Conservation (phyloP, 2,329 filamentous ascomycete genomes). For the Fusarium duplospermum region DNA sequence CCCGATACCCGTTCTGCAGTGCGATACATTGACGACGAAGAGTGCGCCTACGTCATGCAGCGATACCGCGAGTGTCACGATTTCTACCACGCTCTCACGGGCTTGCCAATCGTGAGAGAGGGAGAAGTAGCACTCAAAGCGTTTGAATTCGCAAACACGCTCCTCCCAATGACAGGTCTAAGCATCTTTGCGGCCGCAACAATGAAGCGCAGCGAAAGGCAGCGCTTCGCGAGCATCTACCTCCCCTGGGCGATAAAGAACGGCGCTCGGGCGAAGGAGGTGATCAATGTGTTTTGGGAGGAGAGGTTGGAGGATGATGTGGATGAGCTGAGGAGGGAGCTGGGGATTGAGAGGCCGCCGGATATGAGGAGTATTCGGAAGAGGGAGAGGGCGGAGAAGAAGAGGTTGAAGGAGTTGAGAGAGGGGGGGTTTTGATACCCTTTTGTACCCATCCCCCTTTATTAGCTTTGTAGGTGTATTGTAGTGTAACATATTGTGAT, state of each 20-base stretch:
- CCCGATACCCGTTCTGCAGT: slow-evolving; percentile 88
- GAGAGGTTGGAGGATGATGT: slow-evolving; percentile 90
- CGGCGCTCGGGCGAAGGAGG: slow-evolving; percentile 78
- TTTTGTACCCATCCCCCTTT: background rate
- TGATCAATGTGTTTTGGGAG: slow-evolving; percentile 99
- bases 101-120: slow-evolving; percentile 90
- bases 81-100: slow-evolving; percentile 96
- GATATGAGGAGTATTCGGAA: slow-evolving; percentile 84
- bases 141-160: slow-evolving; percentile 95
- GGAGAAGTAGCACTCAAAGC: slow-evolving; percentile 98
- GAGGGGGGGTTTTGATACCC: slow-evolving; percentile 35
- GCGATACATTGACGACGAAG: slow-evolving; percentile 91
- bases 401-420: slow-evolving; percentile 65
- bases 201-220: slow-evolving; percentile 83
- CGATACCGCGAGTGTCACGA: slow-evolving; percentile 97
- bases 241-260: slow-evolving; percentile 92
- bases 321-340: slow-evolving; percentile 74
- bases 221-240: slow-evolving; percentile 79
- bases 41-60: slow-evolving; percentile 99
- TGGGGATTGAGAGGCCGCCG: slow-evolving; percentile 89
- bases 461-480: background rate
- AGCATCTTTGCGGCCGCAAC: slow-evolving; percentile 88
- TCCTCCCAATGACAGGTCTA: slow-evolving; percentile 94
- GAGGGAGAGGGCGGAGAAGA: slow-evolving; percentile 75
- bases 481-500: background rate